Base-by-base conservation (phyloP, 2,329 filamentous ascomycete species). In the Talaromyces rugulosus region DNA sequence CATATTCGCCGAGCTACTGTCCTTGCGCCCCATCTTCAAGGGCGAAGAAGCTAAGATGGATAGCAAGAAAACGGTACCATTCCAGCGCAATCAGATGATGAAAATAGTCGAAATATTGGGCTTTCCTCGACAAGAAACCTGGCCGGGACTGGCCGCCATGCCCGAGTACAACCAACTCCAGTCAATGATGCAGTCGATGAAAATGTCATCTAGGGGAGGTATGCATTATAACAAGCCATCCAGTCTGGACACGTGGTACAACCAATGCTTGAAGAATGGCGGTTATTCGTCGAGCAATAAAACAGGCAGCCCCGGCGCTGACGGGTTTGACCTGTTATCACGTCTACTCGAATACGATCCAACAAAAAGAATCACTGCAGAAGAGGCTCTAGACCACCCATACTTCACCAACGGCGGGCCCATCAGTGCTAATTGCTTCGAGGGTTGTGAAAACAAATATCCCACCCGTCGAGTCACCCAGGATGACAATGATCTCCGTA, bases 31-130 rank as follows among this genome's bases (percentile, higher is more conserved):
- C 0, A 98, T 99, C 60, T 99, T 99, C 77, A 99, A 99, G 73
- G 95, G 95, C 0, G 95, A 99, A 72, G 95, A 99, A 77, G 95
- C 95, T 16, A 99, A 99, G 78, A 97, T 98, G 90, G 95, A 99
- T 76, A 91, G 86, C 69, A 99, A 99, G 77, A 98, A 98, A 79
- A 95, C 91, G 0, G 93, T 98, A 0, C 95, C 95, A 0, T 99
- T 99, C 69, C 95, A 99, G 76, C 87, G 93, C 14, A 97, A 97
- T 70, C 95, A 99, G 78, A 98, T 99, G 94, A 92, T 95, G 72
- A 97, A 96, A 78, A 99, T 99, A 69, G 91, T 96, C 42, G 95
- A 99, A 72, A 92, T 99, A 65, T 89, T 99, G 81, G 95, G 95
- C 33, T 80, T 96, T 66, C 95, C 95, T 0, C 91, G 86, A 6